Evolutionary conservation across 345 rosid species (phyloP).

Genomic region (Eutrema japonicum): DNA sequence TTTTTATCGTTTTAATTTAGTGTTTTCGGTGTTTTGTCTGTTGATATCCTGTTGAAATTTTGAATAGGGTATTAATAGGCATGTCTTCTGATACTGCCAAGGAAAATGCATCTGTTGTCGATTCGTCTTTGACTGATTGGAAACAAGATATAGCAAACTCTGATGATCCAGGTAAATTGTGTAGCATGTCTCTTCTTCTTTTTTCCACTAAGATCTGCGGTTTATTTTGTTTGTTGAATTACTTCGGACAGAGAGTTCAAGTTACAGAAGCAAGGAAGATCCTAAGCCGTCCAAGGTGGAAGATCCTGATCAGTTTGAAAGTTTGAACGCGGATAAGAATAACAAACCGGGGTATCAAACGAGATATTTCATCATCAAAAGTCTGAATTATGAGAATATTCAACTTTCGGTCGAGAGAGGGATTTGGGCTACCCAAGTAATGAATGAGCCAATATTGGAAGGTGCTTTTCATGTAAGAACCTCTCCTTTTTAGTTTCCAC

Average conservation of each 20-base stretch:
- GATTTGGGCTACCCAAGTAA: slow-evolving; percentile 98
- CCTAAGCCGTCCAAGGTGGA: slow-evolving; percentile 52
- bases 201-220: neutral
- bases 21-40: slow-evolving; percentile 8
- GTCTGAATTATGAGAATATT: slow-evolving; percentile 83
- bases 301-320: slow-evolving; percentile 51
- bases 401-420: slow-evolving; percentile 79
- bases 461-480: slow-evolving; percentile 87
- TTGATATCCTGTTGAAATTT: neutral
- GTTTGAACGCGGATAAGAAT: slow-evolving; percentile 47
- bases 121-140: slow-evolving; percentile 84
- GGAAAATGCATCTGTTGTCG: slow-evolving; percentile 89
- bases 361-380: slow-evolving; percentile 93
- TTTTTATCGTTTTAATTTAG: neutral
- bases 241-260: slow-evolving; percentile 66
- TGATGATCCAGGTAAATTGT: slow-evolving; percentile 72
- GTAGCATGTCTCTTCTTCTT: slow-evolving; percentile 5
- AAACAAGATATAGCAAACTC: slow-evolving; percentile 66
- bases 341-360: slow-evolving; percentile 54
- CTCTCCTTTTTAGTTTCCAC: slow-evolving; percentile 30
- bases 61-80: slow-evolving; percentile 32
- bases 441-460: slow-evolving; percentile 96
- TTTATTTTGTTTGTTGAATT: slow-evolving; percentile 11
- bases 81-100: slow-evolving; percentile 89
- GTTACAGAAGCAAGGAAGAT: slow-evolving; percentile 59